phyloP scores from a whole-genome alignment of 2,329 filamentous ascomycete species.

The Neonectria coccinea region DNA sequence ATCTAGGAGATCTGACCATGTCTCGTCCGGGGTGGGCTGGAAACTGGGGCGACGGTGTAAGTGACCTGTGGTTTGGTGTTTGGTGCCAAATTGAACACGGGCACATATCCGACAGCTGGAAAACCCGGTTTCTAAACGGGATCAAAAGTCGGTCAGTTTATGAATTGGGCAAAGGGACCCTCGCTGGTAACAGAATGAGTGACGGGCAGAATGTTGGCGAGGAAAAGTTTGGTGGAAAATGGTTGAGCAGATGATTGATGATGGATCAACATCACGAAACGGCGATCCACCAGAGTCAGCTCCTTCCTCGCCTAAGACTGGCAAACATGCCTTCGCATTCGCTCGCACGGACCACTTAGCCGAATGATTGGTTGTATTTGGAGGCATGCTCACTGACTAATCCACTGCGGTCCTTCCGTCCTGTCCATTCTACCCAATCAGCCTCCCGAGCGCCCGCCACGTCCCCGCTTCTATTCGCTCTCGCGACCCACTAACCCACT shows the following conservation, averaged over 20 bases:
- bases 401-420: background rate
- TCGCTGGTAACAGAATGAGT: background rate
- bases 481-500: background rate
- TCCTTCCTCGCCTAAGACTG: background rate
- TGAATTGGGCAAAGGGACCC: background rate
- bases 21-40: background rate
- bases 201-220: background rate
- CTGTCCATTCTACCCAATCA: background rate
- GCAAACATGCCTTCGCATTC: constrained; percentile 23
- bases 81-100: background rate
- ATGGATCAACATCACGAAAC: too few species aligned
- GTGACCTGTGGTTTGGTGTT: background rate
- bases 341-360: constrained; percentile 26
- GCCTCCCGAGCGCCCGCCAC: background rate
- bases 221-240: background rate
- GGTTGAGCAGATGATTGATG: background rate
- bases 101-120: too few species aligned
- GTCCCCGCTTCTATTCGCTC: constrained; percentile 1
- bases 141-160: background rate
- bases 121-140: background rate
- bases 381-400: constrained; percentile 14
- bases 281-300: too few species aligned
- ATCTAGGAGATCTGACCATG: background rate
- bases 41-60: background rate
- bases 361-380: background rate